A percentile compares a stretch with the other conserved stretches of the same genome.
Conservation (phyloP, 2,329 filamentous ascomycete species). For the Fusarium sp. region DNA sequence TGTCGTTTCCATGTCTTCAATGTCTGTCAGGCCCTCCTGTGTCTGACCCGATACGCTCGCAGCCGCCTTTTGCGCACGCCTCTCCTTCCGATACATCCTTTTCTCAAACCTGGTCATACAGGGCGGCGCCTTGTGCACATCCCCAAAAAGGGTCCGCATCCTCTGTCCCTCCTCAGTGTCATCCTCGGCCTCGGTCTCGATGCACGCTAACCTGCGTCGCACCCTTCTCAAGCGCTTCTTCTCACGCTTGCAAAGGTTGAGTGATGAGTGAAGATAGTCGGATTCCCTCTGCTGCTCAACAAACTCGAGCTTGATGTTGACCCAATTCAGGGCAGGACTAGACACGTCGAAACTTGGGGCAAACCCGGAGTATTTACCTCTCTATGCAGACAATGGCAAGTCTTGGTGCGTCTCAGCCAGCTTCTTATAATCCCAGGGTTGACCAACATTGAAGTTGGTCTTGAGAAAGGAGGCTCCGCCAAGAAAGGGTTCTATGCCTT, state of each 20-base stretch:
- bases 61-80: background rate
- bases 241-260: background rate
- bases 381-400: background rate
- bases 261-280: background rate
- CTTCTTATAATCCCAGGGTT: background rate
- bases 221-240: background rate
- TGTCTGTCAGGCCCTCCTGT: background rate
- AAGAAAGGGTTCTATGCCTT: background rate
- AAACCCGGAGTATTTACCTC: too few species aligned
- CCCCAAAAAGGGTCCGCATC: background rate
- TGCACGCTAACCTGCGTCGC: background rate
- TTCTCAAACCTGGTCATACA: background rate
- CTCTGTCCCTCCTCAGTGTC: background rate
- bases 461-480: background rate
- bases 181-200: background rate
- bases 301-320: background rate
- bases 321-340: background rate
- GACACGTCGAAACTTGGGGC: too few species aligned
- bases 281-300: background rate
- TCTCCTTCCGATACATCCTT: background rate
- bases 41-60: background rate
- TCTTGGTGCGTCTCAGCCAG: background rate
- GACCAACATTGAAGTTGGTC: conserved; percentile 14
- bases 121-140: background rate
- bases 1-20: background rate